A percentile compares a stretch with the other conserved stretches of the same genome.
Conservation (phyloP, 208 protist genomes). For the Tritrichomonas musculus region DNA sequence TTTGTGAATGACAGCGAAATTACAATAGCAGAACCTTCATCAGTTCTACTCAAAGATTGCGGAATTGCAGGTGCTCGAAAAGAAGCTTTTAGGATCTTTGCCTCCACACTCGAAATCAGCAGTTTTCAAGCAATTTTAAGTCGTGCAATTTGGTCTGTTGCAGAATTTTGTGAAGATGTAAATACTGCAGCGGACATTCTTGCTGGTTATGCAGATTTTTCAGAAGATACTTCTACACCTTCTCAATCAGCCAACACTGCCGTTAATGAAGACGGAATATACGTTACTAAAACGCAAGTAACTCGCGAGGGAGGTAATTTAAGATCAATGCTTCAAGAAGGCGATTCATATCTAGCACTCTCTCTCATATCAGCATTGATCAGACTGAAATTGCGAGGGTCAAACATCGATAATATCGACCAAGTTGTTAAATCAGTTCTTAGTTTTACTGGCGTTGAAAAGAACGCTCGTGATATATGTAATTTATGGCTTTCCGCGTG, state of each 20-base stretch:
- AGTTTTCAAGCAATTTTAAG: neutral
- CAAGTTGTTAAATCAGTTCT: neutral
- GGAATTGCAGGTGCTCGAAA: neutral
- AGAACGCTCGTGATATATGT: neutral
- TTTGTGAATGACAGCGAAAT: neutral
- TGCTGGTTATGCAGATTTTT: neutral
- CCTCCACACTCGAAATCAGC: neutral
- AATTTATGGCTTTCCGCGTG: neutral
- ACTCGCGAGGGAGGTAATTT: neutral
- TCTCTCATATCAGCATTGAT: neutral
- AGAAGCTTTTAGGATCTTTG: neutral
- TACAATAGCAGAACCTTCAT: neutral
- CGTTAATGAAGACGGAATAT: neutral
- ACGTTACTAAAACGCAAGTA: neutral
- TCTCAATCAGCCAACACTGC: neutral
- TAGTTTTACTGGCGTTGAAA: neutral
- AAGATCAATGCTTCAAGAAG: neutral
- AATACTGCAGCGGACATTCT: neutral
- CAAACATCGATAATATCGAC: neutral
- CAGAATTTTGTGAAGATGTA: neutral
- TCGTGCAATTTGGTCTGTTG: neutral
- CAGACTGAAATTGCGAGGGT: neutral
- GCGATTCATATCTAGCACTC: neutral
- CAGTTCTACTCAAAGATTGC: neutral
- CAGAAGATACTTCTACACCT: neutral